These are phyloP conservation scores for Jatropha podagrica DNA, from an alignment of 441 rosid species.

Conservation along the genomic window DNA sequence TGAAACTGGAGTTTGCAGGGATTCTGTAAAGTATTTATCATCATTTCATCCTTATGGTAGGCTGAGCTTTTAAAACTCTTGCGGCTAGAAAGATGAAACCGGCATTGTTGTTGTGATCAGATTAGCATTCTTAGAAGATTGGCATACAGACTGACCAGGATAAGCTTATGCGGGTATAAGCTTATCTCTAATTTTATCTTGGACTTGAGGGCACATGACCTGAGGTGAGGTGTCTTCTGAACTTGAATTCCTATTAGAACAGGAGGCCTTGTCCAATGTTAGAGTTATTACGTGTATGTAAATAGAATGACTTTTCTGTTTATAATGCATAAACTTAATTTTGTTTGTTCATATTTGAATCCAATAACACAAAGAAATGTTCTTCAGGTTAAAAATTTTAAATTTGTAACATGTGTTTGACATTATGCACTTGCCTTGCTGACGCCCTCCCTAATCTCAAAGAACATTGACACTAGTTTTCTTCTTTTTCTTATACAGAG, in stretches of 20 bases:
- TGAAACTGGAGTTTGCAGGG: not conserved
- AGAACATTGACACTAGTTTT: not conserved
- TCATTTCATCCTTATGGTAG: not conserved
- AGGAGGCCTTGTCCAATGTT: not conserved
- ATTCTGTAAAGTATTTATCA: not conserved
- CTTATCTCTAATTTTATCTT: not conserved
- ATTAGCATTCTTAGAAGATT: not conserved
- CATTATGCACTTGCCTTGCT: not conserved
- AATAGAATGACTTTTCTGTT: not conserved
- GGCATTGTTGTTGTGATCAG: not conserved
- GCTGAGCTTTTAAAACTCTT: not conserved
- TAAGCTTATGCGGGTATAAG: not conserved
- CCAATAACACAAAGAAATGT: not conserved
- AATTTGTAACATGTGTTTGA: not conserved
- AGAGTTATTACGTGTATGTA: not conserved
- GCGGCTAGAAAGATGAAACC: not conserved
- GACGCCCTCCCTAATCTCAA: not conserved
- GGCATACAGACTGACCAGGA: not conserved
- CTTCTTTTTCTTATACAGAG: slow-evolving; percentile 31
- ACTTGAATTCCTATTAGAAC: not conserved
- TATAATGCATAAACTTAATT: not conserved
- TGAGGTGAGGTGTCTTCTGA: not conserved
- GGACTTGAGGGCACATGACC: not conserved
- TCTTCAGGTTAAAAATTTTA: not conserved
- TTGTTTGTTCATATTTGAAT: not conserved